A percentile compares a stretch with the other conserved stretches of the same genome.
phyloP scores from a whole-genome alignment of 129 eudicot species.

The Ambrosia artemisiifolia region DNA sequence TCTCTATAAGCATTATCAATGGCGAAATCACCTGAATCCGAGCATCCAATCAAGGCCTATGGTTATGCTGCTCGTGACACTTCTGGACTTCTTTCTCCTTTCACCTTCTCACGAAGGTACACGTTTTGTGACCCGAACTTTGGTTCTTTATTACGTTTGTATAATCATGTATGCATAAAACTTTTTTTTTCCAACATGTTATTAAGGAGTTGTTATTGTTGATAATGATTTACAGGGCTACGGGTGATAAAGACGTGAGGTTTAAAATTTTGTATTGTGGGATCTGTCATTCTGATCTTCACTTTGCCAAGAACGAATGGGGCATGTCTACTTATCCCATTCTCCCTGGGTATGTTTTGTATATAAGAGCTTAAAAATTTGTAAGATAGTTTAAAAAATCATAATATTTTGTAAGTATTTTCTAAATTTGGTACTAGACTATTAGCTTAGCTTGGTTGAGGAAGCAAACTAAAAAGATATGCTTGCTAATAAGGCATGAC shows the following conservation, averaged over 20 bases:
- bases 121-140: too few species aligned
- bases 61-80: constrained; percentile 6
- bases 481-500: too few species aligned
- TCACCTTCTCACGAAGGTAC: background rate
- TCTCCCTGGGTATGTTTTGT: background rate
- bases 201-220: background rate
- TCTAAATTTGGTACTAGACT: too few species aligned
- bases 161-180: background rate
- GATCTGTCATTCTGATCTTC: background rate
- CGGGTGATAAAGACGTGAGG: constrained; percentile 1
- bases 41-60: constrained; percentile 1
- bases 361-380: too few species aligned
- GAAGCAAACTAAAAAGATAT: too few species aligned
- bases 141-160: too few species aligned
- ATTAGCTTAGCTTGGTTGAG: too few species aligned
- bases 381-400: too few species aligned
- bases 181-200: background rate
- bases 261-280: background rate
- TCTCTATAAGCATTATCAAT: background rate
- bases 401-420: too few species aligned
- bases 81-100: background rate
- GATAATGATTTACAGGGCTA: background rate
- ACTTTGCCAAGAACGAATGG: background rate
- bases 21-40: background rate
- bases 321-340: background rate